Evolutionary conservation across 441 rosid genomes (phyloP).

Genomic region (Dalechampia spathulata): DNA sequence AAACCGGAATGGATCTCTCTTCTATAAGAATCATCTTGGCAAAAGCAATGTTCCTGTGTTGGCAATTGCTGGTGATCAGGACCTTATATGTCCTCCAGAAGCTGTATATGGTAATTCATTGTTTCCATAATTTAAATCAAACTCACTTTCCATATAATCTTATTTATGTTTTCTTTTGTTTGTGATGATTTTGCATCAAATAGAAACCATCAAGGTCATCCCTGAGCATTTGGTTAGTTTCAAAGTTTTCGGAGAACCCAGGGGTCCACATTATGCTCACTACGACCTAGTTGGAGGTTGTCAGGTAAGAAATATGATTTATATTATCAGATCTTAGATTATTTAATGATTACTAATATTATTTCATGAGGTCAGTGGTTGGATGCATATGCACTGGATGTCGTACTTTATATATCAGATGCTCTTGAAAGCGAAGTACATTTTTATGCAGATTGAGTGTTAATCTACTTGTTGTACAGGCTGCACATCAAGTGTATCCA

Average conservation of each 20-base stretch:
- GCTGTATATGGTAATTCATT: slow-evolving; percentile 78
- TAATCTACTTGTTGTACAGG: slow-evolving; percentile 35
- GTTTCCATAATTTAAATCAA: no score
- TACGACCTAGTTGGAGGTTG: slow-evolving; percentile 74
- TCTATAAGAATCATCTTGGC: slow-evolving; percentile 58
- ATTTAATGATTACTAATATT: no score
- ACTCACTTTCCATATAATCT: no score
- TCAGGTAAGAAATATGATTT: no score
- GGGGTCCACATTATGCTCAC: slow-evolving; percentile 70
- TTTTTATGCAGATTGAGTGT: no score
- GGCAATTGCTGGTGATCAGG: slow-evolving; percentile 84
- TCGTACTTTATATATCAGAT: no score
- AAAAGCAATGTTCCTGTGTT: slow-evolving; percentile 55
- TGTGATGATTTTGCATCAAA: slow-evolving; percentile 20
- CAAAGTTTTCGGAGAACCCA: slow-evolving; percentile 62
- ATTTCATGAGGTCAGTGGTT: no score
- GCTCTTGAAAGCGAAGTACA: no score
- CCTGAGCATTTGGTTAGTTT: slow-evolving; percentile 67
- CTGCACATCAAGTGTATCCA: slow-evolving; percentile 74
- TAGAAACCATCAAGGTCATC: slow-evolving; percentile 70
- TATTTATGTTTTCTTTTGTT: slow-evolving; percentile 4
- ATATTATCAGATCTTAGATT: no score
- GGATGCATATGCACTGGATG: no score
- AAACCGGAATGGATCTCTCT: slow-evolving; percentile 66
- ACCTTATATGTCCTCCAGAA: slow-evolving; percentile 86